phyloP scores from a whole-genome alignment of 2,329 filamentous ascomycete species.

The Allantophomopsis cytisporea region DNA sequence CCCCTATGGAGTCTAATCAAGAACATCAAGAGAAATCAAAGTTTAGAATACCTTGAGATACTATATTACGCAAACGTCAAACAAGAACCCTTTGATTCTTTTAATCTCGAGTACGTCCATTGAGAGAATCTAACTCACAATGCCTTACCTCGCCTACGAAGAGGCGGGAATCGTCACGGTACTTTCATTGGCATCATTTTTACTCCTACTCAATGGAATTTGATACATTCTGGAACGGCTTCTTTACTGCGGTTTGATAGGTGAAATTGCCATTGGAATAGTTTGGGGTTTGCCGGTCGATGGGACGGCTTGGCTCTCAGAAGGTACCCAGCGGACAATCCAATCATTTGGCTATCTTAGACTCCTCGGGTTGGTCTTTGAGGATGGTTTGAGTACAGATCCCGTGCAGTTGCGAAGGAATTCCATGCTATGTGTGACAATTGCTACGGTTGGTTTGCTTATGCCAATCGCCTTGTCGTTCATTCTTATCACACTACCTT shows the following conservation, averaged over 20 bases:
- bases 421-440: slow-evolving; percentile 39
- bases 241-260: slow-evolving; percentile 58
- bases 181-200: slow-evolving; percentile 44
- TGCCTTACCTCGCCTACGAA: slow-evolving; percentile 36
- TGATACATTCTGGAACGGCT: slow-evolving; percentile 42
- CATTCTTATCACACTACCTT: slow-evolving; percentile 10
- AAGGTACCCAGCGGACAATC: slow-evolving; percentile 35
- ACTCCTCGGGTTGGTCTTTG: slow-evolving; percentile 57
- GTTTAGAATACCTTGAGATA: no score
- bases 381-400: slow-evolving; percentile 23
- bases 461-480: slow-evolving; percentile 56
- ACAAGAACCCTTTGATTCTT: no score
- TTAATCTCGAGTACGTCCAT: no score
- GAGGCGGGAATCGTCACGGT: slow-evolving; percentile 47
- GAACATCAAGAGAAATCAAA: no score
- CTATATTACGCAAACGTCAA: no score
- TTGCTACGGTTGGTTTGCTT: slow-evolving; percentile 53
- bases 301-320: slow-evolving; percentile 43
- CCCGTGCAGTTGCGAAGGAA: slow-evolving; percentile 36
- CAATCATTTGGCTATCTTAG: slow-evolving; percentile 61
- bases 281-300: slow-evolving; percentile 56
- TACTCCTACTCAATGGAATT: slow-evolving; percentile 45
- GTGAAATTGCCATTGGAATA: slow-evolving; percentile 58
- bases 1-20: no score
- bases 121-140: slow-evolving; percentile 1